Percentiles rank a stretch among this genome's conserved stretches.
phyloP scores from a whole-genome alignment of 169 alveolate genomes.

The Plasmodium vivax region DNA sequence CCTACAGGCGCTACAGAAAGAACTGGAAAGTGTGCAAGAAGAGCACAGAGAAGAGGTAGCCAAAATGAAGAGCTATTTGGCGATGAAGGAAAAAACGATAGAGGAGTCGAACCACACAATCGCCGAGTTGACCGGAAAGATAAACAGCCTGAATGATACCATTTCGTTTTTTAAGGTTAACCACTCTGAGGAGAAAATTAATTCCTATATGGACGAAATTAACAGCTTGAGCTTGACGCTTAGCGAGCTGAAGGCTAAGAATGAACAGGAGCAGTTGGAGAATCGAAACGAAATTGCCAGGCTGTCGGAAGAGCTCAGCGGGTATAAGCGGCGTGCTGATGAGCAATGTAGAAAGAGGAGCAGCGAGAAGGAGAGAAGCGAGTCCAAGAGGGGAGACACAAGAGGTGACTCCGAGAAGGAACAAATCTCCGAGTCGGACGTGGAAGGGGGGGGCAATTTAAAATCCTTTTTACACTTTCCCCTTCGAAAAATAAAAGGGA shows the following conservation, averaged over 20 bases:
- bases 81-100: conserved; percentile 21
- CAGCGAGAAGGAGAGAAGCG: neutral
- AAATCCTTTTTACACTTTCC: conserved; percentile 18
- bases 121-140: conserved; percentile 4
- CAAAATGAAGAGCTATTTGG: neutral
- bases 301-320: neutral
- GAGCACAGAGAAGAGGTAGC: conserved; percentile 1
- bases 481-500: conserved; percentile 4
- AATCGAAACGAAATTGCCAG: neutral
- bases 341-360: neutral
- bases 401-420: conserved; percentile 7
- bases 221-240: neutral
- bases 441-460: conserved; percentile 29
- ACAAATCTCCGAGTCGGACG: conserved; percentile 18
- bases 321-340: neutral
- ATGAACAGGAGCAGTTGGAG: conserved; percentile 11
- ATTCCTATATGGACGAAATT: neutral
- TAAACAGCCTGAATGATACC: conserved; percentile 11
- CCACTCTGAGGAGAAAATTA: neutral
- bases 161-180: neutral
- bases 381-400: neutral
- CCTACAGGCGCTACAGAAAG: neutral
- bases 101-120: conserved; percentile 19
- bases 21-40: neutral
- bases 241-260: conserved; percentile 7